Conservation (phyloP, 148 eudicot genomes). For the Nepenthes gracilis region DNA sequence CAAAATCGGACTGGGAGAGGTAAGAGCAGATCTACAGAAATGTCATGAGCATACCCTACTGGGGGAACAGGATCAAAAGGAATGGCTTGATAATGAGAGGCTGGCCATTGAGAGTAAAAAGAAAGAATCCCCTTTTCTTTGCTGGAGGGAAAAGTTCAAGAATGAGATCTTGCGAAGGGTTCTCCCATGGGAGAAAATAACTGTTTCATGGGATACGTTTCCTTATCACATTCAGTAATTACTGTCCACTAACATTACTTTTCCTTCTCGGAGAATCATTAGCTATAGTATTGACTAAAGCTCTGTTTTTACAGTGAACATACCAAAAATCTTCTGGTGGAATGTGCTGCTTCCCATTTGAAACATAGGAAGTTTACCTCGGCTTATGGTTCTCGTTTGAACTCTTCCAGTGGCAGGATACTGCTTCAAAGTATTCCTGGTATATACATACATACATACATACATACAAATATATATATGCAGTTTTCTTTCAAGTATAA, state of each 20-base stretch:
- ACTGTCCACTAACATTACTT: constrained; percentile 4
- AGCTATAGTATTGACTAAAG: constrained; percentile 5
- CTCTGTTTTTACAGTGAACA: constrained; percentile 47
- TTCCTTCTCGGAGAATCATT: constrained; percentile 4
- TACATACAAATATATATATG: background rate
- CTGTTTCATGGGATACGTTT: constrained; percentile 89
- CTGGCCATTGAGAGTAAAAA: constrained; percentile 70
- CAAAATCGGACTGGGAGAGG: constrained; percentile 19
- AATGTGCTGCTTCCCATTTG: constrained; percentile 80
- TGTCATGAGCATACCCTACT: constrained; percentile 72
- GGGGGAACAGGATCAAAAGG: constrained; percentile 91
- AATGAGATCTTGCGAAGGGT: constrained; percentile 77
- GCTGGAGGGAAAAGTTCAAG: constrained; percentile 60
- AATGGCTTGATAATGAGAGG: constrained; percentile 83
- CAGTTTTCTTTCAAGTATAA: background rate
- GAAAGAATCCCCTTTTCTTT: constrained; percentile 82
- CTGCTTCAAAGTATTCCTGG: constrained; percentile 95
- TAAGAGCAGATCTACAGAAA: constrained; percentile 15
- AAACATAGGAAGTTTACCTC: constrained; percentile 52
- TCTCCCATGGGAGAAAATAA: constrained; percentile 90
- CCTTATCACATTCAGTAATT: constrained; percentile 81
- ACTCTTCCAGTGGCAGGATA: constrained; percentile 83
- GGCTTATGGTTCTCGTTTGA: constrained; percentile 62
- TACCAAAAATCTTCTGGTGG: constrained; percentile 66
- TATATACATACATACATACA: constrained; percentile 4